phyloP scores from a whole-genome alignment of 768 basidiomycete genomes.

The Austroboletus eburneus region DNA sequence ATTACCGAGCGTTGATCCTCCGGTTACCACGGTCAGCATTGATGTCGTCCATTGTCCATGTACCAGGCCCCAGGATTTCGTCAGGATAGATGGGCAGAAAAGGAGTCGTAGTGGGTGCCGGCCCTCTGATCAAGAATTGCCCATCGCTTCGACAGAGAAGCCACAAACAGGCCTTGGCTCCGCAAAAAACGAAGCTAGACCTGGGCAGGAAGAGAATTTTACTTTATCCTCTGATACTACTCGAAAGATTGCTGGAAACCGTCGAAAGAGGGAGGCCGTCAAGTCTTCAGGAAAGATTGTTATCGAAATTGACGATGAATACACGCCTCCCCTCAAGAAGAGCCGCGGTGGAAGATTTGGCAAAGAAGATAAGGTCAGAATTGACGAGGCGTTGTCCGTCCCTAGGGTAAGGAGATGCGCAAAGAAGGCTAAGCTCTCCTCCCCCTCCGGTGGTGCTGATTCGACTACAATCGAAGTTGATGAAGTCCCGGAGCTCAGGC shows the following conservation, averaged over 20 bases:
- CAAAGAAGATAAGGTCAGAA: neutral
- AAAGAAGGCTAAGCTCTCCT: constrained; percentile 32
- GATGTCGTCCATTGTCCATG: neutral
- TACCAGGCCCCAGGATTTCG: neutral
- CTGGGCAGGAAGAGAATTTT: neutral
- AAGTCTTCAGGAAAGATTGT: constrained; percentile 1
- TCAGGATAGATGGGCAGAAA: neutral
- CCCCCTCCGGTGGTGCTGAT: constrained; percentile 22
- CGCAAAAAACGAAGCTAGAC: neutral
- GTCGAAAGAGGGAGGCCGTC: constrained; percentile 24
- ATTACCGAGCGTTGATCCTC: constrained; percentile 3
- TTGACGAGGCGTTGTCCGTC: neutral
- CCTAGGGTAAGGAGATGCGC: constrained; percentile 29
- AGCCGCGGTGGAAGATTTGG: constrained; percentile 6
- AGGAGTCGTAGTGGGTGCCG: neutral
- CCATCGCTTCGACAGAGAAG: neutral
- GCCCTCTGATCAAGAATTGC: neutral
- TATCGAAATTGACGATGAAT: constrained; percentile 14
- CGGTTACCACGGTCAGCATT: neutral
- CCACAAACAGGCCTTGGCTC: neutral
- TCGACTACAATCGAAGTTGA: constrained; percentile 28
- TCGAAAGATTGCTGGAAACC: constrained; percentile 20
- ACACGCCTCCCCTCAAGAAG: constrained; percentile 19
- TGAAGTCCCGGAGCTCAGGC: constrained; percentile 23
- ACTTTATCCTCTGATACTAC: neutral